Evolutionary conservation across 139 green algal genomes (phyloP).

Genomic region (Ulvella scutata): DNA sequence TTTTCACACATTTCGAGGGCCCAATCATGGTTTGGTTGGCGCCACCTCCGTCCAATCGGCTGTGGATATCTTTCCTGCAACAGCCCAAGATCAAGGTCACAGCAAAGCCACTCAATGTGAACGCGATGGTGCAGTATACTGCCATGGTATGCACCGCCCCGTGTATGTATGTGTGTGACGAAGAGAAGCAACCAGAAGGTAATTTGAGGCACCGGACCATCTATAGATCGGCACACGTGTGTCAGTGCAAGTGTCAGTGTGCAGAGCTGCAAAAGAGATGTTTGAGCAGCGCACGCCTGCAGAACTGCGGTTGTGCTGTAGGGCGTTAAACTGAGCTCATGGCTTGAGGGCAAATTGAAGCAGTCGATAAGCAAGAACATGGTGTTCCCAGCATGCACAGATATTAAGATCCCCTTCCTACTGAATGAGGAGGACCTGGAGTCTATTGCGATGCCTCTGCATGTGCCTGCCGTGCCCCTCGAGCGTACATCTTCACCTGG

Average conservation of each 20-base stretch:
- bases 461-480: too few relatives aligned
- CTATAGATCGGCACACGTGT: too few relatives aligned
- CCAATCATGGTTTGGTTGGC: neutral
- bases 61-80: neutral
- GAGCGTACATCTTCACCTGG: too few relatives aligned
- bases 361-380: neutral
- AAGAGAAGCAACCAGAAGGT: too few relatives aligned
- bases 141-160: neutral
- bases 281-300: too few relatives aligned
- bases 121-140: neutral
- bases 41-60: neutral
- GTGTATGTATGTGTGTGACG: too few relatives aligned
- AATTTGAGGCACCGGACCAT: too few relatives aligned
- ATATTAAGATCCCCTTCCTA: neutral
- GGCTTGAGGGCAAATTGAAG: neutral
- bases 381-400: neutral
- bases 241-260: too few relatives aligned
- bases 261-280: too few relatives aligned
- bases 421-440: neutral
- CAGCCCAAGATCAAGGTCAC: neutral
- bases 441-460: too few relatives aligned
- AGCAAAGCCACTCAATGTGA: neutral
- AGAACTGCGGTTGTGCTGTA: neutral
- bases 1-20: neutral
- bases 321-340: neutral